Conservation (phyloP, 306 rosid genomes). For the Pterocarpus santalinus region DNA sequence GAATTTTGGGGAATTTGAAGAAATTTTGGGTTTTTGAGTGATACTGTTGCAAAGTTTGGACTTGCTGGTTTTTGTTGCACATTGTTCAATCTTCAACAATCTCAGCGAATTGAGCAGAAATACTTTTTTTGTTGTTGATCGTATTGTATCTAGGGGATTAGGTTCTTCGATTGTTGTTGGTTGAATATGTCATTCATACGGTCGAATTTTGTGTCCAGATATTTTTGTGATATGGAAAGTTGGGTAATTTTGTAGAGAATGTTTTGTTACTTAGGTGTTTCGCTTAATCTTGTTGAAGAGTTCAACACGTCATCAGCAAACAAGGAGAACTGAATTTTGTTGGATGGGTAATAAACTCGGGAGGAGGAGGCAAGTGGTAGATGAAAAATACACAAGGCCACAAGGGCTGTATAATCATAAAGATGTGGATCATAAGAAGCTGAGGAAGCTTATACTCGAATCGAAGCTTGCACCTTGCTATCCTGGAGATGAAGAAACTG, state of each 20-base stretch:
- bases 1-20: slow-evolving; percentile 27
- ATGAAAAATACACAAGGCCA: slow-evolving; percentile 90
- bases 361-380: slow-evolving; percentile 91
- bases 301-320: slow-evolving; percentile 41
- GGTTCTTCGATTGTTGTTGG: slow-evolving; percentile 8
- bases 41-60: slow-evolving; percentile 33
- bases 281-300: slow-evolving; percentile 51
- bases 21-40: slow-evolving; percentile 28
- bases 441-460: slow-evolving; percentile 91
- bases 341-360: slow-evolving; percentile 98
- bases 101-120: slow-evolving; percentile 23
- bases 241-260: slow-evolving; percentile 44
- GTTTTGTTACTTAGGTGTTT: slow-evolving; percentile 38
- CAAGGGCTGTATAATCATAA: slow-evolving; percentile 97
- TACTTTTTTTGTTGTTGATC: slow-evolving; percentile 21
- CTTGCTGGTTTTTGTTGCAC: not conserved
- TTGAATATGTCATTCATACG: slow-evolving; percentile 32
- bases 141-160: slow-evolving; percentile 33
- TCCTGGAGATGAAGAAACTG: slow-evolving; percentile 89
- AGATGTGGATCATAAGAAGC: slow-evolving; percentile 99
- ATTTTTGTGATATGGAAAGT: slow-evolving; percentile 10
- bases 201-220: slow-evolving; percentile 14
- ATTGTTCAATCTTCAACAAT: slow-evolving; percentile 30
- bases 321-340: slow-evolving; percentile 43
- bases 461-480: slow-evolving; percentile 97